phyloP scores from a whole-genome alignment of 1,139 yeast genomes.

The Debaryomyces nepalensis region DNA sequence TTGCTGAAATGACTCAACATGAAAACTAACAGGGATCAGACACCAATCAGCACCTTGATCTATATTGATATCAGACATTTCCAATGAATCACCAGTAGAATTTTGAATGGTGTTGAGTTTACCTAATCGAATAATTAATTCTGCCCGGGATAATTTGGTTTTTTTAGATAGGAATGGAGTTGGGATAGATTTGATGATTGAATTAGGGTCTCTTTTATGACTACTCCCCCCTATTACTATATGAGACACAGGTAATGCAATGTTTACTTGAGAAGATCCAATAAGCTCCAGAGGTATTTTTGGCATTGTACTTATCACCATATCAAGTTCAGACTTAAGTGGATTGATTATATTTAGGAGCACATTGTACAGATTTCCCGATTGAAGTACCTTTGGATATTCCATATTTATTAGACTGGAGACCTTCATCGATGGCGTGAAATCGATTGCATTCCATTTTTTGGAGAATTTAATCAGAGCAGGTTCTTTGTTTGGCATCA shows the following conservation, averaged over 20 bases:
- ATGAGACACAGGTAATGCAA: constrained; percentile 33
- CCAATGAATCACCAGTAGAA: constrained; percentile 13
- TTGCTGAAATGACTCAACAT: constrained; percentile 7
- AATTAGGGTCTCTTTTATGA: constrained; percentile 16
- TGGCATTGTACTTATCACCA: constrained; percentile 24
- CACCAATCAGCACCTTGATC: constrained; percentile 42
- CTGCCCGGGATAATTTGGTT: constrained; percentile 38
- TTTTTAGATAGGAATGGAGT: constrained; percentile 36
- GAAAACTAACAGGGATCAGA: constrained; percentile 35
- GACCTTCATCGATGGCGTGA: constrained; percentile 32
- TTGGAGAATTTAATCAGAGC: constrained; percentile 34
- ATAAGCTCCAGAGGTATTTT: constrained; percentile 16
- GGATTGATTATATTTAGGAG: constrained; percentile 40
- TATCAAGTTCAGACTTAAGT: constrained; percentile 18
- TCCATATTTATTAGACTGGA: constrained; percentile 15
- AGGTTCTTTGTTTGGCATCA: constrained; percentile 35
- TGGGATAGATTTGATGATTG: constrained; percentile 33
- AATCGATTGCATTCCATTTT: constrained; percentile 42
- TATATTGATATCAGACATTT: constrained; percentile 22
- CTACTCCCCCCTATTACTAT: constrained; percentile 22
- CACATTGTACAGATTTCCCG: constrained; percentile 24
- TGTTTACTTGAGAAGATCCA: constrained; percentile 10
- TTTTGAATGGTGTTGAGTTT: constrained; percentile 15
- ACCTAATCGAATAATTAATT: constrained; percentile 35
- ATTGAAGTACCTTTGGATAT: constrained; percentile 17